phyloP scores from a whole-genome alignment of 306 rosid species.

The Neltuma alba region DNA sequence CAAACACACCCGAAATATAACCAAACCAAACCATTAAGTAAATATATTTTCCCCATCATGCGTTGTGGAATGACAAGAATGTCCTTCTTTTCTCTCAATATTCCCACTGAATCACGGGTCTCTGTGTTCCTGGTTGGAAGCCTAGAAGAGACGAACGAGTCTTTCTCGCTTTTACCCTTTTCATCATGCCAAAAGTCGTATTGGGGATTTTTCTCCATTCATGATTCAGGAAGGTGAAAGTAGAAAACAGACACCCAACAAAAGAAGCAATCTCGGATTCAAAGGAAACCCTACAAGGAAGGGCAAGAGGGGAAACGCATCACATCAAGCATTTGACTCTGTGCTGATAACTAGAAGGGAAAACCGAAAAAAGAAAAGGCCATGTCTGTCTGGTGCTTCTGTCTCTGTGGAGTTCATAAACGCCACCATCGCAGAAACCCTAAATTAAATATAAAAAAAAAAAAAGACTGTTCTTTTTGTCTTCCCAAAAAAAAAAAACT shows the following conservation, averaged over 20 bases:
- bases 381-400: background rate
- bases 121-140: background rate
- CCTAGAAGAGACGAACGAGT: no score
- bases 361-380: constrained; percentile 20
- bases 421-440: constrained; percentile 18
- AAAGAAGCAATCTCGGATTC: constrained; percentile 23
- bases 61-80: constrained; percentile 21
- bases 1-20: no score
- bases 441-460: background rate
- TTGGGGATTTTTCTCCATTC: constrained; percentile 37
- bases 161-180: constrained; percentile 36
- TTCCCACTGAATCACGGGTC: background rate
- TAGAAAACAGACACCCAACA: constrained; percentile 4
- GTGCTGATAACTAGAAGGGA: no score
- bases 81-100: constrained; percentile 29
- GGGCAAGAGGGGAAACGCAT: constrained; percentile 44
- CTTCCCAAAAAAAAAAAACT: no score
- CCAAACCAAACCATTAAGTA: no score
- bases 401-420: background rate
- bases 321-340: constrained; percentile 31
- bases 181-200: constrained; percentile 41
- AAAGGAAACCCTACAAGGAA: constrained; percentile 9
- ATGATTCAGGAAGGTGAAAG: constrained; percentile 36
- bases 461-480: background rate
- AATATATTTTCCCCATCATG: no score